These are phyloP conservation scores for Flaveria linearis DNA, from an alignment of 129 eudicot genomes.

Conservation along the genomic window DNA sequence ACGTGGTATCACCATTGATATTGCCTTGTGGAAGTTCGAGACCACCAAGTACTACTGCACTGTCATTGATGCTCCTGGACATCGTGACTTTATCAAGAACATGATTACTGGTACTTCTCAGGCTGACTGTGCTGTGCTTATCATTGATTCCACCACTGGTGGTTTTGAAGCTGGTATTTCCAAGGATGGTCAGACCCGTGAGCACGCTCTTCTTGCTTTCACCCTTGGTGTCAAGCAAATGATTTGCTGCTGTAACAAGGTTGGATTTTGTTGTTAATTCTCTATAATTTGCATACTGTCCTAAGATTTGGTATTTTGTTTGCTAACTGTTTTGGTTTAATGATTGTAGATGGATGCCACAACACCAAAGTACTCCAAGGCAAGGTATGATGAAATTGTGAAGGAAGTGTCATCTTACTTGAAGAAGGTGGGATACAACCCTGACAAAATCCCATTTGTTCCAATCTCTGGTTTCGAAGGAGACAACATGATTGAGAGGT, in stretches of 20 bases:
- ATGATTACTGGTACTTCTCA: slow-evolving; percentile 69
- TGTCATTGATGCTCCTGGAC: slow-evolving; percentile 57
- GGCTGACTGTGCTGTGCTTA: slow-evolving; percentile 60
- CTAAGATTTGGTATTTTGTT: background rate
- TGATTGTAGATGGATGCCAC: slow-evolving; percentile 48
- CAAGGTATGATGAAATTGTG: slow-evolving; percentile 48
- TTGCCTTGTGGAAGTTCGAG: slow-evolving; percentile 63
- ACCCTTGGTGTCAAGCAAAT: slow-evolving; percentile 67
- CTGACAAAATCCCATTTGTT: slow-evolving; percentile 49
- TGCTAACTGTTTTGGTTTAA: background rate
- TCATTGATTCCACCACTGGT: slow-evolving; percentile 64
- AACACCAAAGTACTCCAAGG: slow-evolving; percentile 51
- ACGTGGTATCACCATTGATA: slow-evolving; percentile 66
- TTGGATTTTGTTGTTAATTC: background rate
- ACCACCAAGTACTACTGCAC: slow-evolving; percentile 69
- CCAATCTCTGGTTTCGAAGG: slow-evolving; percentile 56
- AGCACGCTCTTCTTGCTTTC: slow-evolving; percentile 62
- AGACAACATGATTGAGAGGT: slow-evolving; percentile 57
- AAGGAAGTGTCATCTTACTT: slow-evolving; percentile 53
- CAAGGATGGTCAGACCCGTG: slow-evolving; percentile 63
- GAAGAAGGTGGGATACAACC: slow-evolving; percentile 60
- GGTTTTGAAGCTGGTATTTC: slow-evolving; percentile 64
- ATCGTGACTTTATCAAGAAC: slow-evolving; percentile 59
- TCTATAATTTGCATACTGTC: background rate
- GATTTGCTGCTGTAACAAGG: slow-evolving; percentile 56